Base-by-base conservation (phyloP, 768 basidiomycete genomes). In the Cystobasidium ongulense region DNA sequence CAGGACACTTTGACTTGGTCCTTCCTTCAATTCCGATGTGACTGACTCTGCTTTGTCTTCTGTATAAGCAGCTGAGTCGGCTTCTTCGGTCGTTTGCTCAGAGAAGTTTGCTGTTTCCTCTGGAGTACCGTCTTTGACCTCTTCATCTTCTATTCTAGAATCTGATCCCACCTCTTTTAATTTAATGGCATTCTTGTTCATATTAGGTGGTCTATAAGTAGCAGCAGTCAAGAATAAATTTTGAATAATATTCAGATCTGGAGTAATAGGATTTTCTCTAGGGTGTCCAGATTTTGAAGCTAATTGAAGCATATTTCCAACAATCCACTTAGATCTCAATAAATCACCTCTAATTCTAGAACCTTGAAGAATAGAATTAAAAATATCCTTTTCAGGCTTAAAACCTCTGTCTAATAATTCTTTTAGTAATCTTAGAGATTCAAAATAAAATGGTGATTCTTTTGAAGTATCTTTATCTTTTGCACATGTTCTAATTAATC, bases 261-360 rank as follows among this genome's bases (percentile, higher is more conserved):
- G 65, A 7, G 38, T n/a, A 17, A 52, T 31, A 11, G 39, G 41
- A 31, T 31, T 53, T 1, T 75, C 75, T 0, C 76, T 71, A 3
- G 70, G 70, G 0, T 73, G 39, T 27, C 31, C 17, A 4, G 63
- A 64, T 39, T 27, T 33, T n/a, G 46, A 50, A 50, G 46, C 46
- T 21, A 50, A 21, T n/a, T 83, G 83, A 29, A 90, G 85, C 82
- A 92, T 86, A 82, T 96, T 92, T 0, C 89, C 90, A 67, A 98
- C 83, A 74, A 97, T 88, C 94, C 93, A 97, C 76, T 94, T 84
- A 29, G 88, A 88, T 61, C 91, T 84, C 1, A 85, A 84, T 25
- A 99, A 81, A 80, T 97, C 95, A 0, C 94, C 92, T 1, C 88
- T 82, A 5, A 91, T 84, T 81, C 92, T 96, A 38, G 91, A 89